phyloP scores from a whole-genome alignment of 768 basidiomycete species.

The Trametes gibbosa region DNA sequence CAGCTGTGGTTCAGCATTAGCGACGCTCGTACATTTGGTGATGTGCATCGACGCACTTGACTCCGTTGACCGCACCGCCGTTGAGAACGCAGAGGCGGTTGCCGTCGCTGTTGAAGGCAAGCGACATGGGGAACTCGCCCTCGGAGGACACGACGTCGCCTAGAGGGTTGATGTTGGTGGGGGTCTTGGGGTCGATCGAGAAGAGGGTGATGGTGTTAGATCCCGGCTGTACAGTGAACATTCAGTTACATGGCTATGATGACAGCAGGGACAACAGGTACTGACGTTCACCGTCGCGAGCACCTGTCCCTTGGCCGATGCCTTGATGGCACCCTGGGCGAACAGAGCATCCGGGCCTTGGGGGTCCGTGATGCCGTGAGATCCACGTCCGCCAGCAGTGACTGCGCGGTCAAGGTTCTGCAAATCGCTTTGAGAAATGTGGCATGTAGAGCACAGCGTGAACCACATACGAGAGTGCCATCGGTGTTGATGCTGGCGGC shows the following conservation, averaged over 20 bases:
- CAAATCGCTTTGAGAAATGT: not conserved
- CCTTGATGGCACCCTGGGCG: slow-evolving; percentile 23
- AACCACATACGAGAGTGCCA: slow-evolving; percentile 39
- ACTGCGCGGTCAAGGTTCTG: slow-evolving; percentile 22
- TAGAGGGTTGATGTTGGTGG: slow-evolving; percentile 22
- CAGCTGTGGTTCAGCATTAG: slow-evolving; percentile 32
- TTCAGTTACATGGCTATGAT: not conserved
- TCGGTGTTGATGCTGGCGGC: slow-evolving; percentile 40
- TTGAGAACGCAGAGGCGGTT: slow-evolving; percentile 32
- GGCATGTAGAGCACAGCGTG: too few relatives aligned
- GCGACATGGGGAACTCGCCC: slow-evolving; percentile 30
- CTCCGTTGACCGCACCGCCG: slow-evolving; percentile 43
- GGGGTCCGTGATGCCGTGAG: slow-evolving; percentile 19
- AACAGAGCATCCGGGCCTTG: not conserved
- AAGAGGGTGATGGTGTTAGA: slow-evolving; percentile 29
- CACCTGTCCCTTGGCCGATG: slow-evolving; percentile 21
- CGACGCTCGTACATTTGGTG: not conserved
- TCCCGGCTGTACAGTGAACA: slow-evolving; percentile 17
- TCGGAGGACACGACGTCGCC: slow-evolving; percentile 24
- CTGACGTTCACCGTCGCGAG: slow-evolving; percentile 25
- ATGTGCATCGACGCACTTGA: slow-evolving; percentile 29
- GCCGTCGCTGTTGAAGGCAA: slow-evolving; percentile 21
- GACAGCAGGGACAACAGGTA: not conserved
- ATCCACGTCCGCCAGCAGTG: slow-evolving; percentile 19
- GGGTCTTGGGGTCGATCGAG: slow-evolving; percentile 24